These are phyloP conservation scores for Cyclostephanos tholiformis DNA, from an alignment of 108 stramenopile species.

Conservation along the genomic window DNA sequence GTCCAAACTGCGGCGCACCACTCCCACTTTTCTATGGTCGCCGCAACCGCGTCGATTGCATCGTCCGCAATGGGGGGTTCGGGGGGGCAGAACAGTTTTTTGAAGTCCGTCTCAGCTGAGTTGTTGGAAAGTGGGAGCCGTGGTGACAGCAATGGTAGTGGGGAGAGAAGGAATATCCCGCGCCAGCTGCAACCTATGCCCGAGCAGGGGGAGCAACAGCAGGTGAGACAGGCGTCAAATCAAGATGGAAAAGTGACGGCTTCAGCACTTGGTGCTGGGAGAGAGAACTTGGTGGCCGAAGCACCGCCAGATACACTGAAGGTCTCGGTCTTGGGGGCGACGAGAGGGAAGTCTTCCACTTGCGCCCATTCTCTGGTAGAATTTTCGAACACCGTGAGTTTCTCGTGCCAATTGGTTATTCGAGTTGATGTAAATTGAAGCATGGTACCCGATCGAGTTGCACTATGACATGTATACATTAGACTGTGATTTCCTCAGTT, in stretches of 20 bases:
- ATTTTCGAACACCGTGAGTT: constrained; percentile 50
- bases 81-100: background rate
- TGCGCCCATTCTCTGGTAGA: constrained; percentile 42
- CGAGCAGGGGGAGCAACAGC: background rate
- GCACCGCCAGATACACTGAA: constrained; percentile 27
- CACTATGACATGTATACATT: too few species aligned
- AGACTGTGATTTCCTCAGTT: too few species aligned
- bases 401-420: background rate
- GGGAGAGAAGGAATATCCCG: background rate
- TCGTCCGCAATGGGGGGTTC: background rate
- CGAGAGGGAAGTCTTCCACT: constrained; percentile 18
- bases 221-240: background rate
- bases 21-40: background rate
- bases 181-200: background rate
- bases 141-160: background rate
- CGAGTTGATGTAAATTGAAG: constrained; percentile 2
- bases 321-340: constrained; percentile 29
- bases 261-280: background rate
- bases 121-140: background rate
- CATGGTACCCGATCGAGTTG: too few species aligned
- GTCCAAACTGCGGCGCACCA: background rate
- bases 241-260: background rate
- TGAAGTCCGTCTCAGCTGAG: background rate
- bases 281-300: constrained; percentile 3
- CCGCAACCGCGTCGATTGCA: background rate